These are phyloP conservation scores for Fusarium newnesense DNA, from an alignment of 2,329 filamentous ascomycete species.

Conservation along the genomic window DNA sequence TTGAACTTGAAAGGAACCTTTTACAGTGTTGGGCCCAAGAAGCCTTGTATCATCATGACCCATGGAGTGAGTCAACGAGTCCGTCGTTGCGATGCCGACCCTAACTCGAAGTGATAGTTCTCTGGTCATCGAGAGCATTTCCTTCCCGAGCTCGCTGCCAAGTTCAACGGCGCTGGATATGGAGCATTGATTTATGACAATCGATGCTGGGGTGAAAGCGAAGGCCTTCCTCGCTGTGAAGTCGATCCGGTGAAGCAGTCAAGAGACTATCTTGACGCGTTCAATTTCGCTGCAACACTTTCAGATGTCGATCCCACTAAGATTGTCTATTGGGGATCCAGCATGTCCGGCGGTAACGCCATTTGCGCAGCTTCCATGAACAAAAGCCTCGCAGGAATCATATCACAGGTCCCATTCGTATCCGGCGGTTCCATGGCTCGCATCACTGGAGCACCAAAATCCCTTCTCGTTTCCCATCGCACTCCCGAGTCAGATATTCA, in stretches of 20 bases:
- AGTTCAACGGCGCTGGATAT: background rate
- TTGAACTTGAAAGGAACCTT: background rate
- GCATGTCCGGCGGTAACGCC: background rate
- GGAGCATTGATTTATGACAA: background rate
- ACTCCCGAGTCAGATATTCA: accelerated
- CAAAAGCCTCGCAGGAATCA: background rate
- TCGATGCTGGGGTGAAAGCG: background rate
- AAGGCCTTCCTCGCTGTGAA: background rate
- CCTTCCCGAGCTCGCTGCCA: background rate
- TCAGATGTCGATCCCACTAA: background rate
- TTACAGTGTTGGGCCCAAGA: background rate
- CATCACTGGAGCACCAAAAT: background rate
- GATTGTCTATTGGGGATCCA: background rate
- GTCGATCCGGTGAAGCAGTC: background rate
- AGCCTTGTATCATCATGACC: background rate
- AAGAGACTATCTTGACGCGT: background rate
- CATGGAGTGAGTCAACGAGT: background rate
- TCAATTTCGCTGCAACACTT: background rate
- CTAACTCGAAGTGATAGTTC: background rate
- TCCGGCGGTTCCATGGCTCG: background rate
- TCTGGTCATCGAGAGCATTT: background rate
- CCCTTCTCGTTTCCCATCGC: accelerated
- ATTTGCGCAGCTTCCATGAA: background rate
- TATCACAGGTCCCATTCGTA: background rate
- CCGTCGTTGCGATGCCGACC: accelerated